phyloP scores from a whole-genome alignment of 1,284 basidiomycete genomes.

The Sporisorium exsertum region DNA sequence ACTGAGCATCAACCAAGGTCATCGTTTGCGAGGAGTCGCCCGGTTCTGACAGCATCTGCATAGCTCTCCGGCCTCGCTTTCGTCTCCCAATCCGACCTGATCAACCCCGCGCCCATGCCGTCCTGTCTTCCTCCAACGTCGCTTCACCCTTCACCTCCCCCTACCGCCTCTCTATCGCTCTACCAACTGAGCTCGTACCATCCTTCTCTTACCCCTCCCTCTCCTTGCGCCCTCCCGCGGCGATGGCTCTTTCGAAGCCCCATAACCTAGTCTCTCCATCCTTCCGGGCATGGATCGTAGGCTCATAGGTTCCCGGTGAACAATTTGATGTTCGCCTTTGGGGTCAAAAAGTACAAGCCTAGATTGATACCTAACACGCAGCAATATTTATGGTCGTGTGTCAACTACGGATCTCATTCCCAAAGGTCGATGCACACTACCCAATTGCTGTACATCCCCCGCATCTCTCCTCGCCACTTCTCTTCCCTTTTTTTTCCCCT shows the following conservation, averaged over 20 bases:
- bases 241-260: slow-evolving; percentile 54
- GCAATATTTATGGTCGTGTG: slow-evolving; percentile 56
- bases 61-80: not conserved
- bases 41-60: not conserved
- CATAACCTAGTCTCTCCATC: slow-evolving; percentile 40
- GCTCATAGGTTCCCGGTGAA: slow-evolving; percentile 36
- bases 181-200: not conserved
- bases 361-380: slow-evolving; percentile 17
- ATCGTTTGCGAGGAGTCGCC: too few relatives aligned
- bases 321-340: slow-evolving; percentile 11
- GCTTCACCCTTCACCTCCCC: not conserved
- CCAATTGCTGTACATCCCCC: slow-evolving; percentile 48
- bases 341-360: slow-evolving; percentile 57
- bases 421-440: slow-evolving; percentile 50
- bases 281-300: slow-evolving; percentile 27
- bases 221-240: not conserved
- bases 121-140: not conserved
- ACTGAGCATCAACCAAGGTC: not conserved
- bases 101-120: not conserved
- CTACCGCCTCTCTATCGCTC: not conserved
- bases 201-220: not conserved
- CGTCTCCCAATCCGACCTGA: not conserved
- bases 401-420: slow-evolving; percentile 28
- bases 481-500: not conserved
- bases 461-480: not conserved